Conservation (phyloP, 2,329 filamentous ascomycete genomes). For the Penicillium sp. region DNA sequence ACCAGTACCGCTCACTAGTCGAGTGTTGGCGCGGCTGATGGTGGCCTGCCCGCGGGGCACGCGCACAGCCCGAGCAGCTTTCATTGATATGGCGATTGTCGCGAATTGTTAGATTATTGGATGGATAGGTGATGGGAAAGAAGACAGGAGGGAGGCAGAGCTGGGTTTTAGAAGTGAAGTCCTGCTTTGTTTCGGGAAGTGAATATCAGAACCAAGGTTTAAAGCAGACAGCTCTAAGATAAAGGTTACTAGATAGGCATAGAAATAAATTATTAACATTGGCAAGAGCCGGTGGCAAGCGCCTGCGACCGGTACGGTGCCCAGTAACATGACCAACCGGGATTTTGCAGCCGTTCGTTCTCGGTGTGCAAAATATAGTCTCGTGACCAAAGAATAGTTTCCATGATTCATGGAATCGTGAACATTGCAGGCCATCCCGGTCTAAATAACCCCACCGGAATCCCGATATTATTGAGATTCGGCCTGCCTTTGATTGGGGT, state of each 20-base stretch:
- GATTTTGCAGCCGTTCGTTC: neutral
- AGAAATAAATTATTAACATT: neutral
- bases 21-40: conserved; percentile 8
- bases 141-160: neutral
- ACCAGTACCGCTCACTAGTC: conserved; percentile 35
- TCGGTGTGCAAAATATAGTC: neutral
- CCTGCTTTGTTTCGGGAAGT: neutral
- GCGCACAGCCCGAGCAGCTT: conserved; percentile 30
- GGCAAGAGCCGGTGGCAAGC: conserved; percentile 27
- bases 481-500: neutral
- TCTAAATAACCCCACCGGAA: neutral
- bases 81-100: conserved; percentile 22
- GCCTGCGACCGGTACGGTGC: conserved; percentile 24
- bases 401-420: neutral
- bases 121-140: neutral
- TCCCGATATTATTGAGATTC: neutral
- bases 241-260: neutral
- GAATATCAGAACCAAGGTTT: neutral
- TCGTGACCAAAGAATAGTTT: neutral
- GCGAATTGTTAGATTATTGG: neutral
- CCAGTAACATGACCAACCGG: conserved; percentile 7
- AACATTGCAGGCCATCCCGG: neutral
- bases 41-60: conserved; percentile 15
- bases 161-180: neutral
- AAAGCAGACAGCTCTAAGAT: neutral